Percentiles rank a stretch among this genome's conserved stretches.
phyloP scores from a whole-genome alignment of 352 stramenopile genomes.

The Thraustochytrium striatum region DNA sequence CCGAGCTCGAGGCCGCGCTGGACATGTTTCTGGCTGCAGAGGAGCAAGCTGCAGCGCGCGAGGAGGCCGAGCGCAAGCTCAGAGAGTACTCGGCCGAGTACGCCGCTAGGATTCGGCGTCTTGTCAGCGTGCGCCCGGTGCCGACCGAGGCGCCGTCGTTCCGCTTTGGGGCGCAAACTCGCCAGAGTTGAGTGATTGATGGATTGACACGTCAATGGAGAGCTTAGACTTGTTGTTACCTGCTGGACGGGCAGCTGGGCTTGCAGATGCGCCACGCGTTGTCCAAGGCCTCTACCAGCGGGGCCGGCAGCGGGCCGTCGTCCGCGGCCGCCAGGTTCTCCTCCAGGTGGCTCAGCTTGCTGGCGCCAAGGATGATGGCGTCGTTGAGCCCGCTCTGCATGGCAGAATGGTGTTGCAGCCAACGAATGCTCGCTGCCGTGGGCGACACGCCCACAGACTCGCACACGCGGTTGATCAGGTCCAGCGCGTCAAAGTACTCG shows the following conservation, averaged over 20 bases:
- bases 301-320: constrained; percentile 53
- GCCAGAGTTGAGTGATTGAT: no score
- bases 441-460: constrained; percentile 61
- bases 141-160: no score
- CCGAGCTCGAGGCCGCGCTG: no score
- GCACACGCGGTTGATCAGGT: constrained; percentile 61
- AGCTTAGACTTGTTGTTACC: no score
- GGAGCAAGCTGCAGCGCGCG: no score
- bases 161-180: no score
- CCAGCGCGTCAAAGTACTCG: constrained; percentile 65
- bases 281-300: constrained; percentile 64
- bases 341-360: constrained; percentile 63
- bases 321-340: constrained; percentile 61
- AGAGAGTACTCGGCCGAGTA: no score
- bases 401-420: constrained; percentile 65
- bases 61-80: no score
- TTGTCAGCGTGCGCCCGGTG: no score
- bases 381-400: constrained; percentile 57
- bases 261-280: constrained; percentile 60
- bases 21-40: no score
- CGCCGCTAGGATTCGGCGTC: no score
- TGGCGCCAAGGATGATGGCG: constrained; percentile 67
- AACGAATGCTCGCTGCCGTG: constrained; percentile 66
- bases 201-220: no score
- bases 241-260: constrained; percentile 49